Conservation (phyloP, 23 red algal species). For the Gracilaria gracilis region DNA sequence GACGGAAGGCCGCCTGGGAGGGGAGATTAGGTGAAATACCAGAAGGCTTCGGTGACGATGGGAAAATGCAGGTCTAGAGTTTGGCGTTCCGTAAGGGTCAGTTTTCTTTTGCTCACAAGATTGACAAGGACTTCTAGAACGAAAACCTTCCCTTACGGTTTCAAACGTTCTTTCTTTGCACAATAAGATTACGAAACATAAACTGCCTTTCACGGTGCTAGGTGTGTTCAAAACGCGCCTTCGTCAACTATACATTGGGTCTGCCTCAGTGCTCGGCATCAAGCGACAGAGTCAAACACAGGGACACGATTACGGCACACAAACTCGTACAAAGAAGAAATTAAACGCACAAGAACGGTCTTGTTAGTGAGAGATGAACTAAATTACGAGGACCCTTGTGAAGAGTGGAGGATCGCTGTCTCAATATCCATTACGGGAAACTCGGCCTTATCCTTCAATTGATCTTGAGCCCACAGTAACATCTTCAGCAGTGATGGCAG, state of each 20-base stretch:
- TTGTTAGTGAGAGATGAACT: slow-evolving; percentile 25
- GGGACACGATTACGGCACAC: neutral
- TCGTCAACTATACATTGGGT: neutral
- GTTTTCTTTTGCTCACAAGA: neutral
- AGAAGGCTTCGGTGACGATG: slow-evolving; percentile 58
- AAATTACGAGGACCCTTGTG: slow-evolving; percentile 44
- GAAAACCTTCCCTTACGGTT: no score
- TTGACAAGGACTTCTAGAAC: neutral
- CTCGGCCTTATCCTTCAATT: slow-evolving; percentile 74
- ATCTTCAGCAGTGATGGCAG: slow-evolving; percentile 85
- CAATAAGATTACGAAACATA: neutral
- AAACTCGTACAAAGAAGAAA: slow-evolving; percentile 7
- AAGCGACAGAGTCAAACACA: neutral
- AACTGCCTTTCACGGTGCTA: neutral
- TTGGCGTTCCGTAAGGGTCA: neutral
- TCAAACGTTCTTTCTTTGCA: neutral
- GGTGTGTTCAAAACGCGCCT: neutral
- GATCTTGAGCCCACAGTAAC: slow-evolving; percentile 84
- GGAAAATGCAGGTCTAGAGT: slow-evolving; percentile 33
- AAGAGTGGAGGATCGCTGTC: slow-evolving; percentile 45
- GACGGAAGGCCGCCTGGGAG: slow-evolving; percentile 82
- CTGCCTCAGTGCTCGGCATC: neutral
- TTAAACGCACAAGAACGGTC: slow-evolving; percentile 19
- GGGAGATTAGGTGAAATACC: slow-evolving; percentile 65
- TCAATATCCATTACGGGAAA: slow-evolving; percentile 88